phyloP scores from a whole-genome alignment of 1,139 yeast genomes.

The Sugiyamaella japonica region DNA sequence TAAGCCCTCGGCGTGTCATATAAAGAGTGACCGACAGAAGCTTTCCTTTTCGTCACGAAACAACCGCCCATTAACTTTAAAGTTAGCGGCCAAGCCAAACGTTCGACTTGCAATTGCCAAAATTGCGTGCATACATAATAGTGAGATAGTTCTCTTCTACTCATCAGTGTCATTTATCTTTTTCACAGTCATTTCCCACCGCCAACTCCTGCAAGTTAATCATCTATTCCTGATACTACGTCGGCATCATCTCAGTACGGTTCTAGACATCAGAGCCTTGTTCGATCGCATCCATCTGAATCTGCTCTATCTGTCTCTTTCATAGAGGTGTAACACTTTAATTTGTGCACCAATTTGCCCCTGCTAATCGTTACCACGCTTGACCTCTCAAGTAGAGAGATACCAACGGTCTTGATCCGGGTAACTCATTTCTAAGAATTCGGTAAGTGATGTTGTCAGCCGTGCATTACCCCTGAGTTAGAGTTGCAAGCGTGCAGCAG shows the following conservation, averaged over 20 bases:
- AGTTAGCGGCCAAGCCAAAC: neutral
- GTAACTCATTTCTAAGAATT: neutral
- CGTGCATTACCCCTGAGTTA: slow-evolving; percentile 13
- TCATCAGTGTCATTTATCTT: no score
- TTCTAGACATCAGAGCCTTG: no score
- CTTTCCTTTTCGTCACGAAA: neutral
- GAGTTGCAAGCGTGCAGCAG: neutral
- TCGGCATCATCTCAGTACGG: no score
- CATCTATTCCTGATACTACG: no score
- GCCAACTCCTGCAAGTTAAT: no score
- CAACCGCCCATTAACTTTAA: neutral
- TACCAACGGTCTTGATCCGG: slow-evolving; percentile 12
- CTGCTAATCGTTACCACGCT: slow-evolving; percentile 23
- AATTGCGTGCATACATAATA: no score
- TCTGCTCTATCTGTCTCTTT: neutral
- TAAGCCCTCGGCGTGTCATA: neutral
- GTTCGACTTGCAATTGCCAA: neutral
- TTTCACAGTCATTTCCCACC: no score
- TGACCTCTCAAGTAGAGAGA: slow-evolving; percentile 10
- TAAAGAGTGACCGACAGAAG: neutral
- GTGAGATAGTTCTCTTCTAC: no score
- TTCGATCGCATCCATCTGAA: neutral
- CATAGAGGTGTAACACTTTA: neutral
- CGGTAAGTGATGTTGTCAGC: slow-evolving; percentile 12
- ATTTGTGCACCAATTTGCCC: slow-evolving; percentile 8